Percentiles rank a stretch among this genome's conserved stretches.
phyloP scores from a whole-genome alignment of 2,329 filamentous ascomycete species.

The Cladophialophora yegresii region DNA sequence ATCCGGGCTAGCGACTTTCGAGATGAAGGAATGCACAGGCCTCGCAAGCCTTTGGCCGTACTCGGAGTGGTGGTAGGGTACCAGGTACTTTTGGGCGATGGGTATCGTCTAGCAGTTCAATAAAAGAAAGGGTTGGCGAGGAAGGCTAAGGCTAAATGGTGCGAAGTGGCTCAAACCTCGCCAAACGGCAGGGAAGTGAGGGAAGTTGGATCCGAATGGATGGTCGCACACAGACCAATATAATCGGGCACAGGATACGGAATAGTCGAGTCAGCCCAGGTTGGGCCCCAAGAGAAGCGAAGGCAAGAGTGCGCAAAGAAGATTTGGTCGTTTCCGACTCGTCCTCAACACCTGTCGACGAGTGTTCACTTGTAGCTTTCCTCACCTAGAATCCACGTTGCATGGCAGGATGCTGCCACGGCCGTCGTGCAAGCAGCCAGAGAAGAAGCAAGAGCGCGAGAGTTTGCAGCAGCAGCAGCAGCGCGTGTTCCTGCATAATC shows the following conservation, averaged over 20 bases:
- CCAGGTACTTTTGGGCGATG: constrained; percentile 3
- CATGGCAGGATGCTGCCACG: constrained; percentile 11
- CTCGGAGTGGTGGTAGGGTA: constrained; percentile 5
- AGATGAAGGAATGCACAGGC: constrained; percentile 1
- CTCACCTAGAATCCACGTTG: background rate
- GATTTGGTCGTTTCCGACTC: background rate
- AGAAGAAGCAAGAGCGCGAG: background rate
- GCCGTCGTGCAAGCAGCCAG: constrained; percentile 1
- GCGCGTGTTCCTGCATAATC: constrained; percentile 13
- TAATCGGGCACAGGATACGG: constrained; percentile 19
- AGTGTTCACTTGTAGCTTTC: background rate
- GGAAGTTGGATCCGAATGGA: constrained; percentile 12
- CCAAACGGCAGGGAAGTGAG: constrained; percentile 11
- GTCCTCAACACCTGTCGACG: background rate
- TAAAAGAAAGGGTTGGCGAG: constrained; percentile 10
- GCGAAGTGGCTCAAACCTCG: constrained; percentile 27
- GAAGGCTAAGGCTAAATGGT: constrained; percentile 17
- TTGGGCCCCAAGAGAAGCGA: constrained; percentile 3
- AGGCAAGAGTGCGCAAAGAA: background rate
- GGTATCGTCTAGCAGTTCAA: constrained; percentile 9
- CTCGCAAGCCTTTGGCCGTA: background rate
- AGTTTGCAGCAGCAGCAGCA: constrained; percentile 3
- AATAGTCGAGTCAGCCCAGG: constrained; percentile 16
- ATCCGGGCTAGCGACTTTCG: background rate
- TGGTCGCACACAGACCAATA: constrained; percentile 24